Evolutionary conservation across 2,329 filamentous ascomycete genomes (phyloP).

Genomic region (Mariannaea elegans): DNA sequence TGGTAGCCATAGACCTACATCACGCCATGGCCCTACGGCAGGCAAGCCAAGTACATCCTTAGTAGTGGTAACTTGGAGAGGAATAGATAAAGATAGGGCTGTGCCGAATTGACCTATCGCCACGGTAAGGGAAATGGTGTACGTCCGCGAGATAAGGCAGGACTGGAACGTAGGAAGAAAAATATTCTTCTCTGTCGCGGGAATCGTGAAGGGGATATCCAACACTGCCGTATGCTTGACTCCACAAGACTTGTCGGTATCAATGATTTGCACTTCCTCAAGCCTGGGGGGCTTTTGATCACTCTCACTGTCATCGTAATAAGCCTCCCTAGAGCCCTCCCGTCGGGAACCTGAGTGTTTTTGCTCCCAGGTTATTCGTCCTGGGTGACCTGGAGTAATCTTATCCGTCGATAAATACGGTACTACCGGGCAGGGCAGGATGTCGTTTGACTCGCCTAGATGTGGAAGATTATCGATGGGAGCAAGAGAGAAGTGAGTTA

Average conservation of each 20-base stretch:
- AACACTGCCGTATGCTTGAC: constrained; percentile 15
- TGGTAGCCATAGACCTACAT: neutral
- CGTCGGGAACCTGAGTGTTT: neutral
- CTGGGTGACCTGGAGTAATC: neutral
- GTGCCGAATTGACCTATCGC: constrained; percentile 11
- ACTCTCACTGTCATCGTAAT: no score
- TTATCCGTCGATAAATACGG: neutral
- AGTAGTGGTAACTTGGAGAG: constrained; percentile 19
- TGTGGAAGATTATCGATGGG: neutral
- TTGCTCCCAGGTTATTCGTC: neutral
- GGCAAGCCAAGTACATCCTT: neutral
- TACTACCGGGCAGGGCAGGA: neutral
- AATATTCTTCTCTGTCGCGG: constrained; percentile 19
- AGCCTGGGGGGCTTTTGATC: no score
- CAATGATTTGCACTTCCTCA: no score
- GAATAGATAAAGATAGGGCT: constrained; percentile 14
- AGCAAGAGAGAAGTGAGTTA: neutral
- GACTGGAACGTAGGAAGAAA: constrained; percentile 30
- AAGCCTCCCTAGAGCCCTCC: neutral
- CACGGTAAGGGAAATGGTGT: constrained; percentile 13
- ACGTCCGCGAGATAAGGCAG: constrained; percentile 28
- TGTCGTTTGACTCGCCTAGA: neutral
- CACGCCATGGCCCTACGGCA: neutral
- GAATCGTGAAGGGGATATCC: constrained; percentile 10
- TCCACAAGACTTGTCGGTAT: neutral